A percentile compares a stretch with the other conserved stretches of the same genome.
Evolutionary conservation across 208 protist genomes (phyloP).

Genomic region (Trypanosoma vivax): DNA sequence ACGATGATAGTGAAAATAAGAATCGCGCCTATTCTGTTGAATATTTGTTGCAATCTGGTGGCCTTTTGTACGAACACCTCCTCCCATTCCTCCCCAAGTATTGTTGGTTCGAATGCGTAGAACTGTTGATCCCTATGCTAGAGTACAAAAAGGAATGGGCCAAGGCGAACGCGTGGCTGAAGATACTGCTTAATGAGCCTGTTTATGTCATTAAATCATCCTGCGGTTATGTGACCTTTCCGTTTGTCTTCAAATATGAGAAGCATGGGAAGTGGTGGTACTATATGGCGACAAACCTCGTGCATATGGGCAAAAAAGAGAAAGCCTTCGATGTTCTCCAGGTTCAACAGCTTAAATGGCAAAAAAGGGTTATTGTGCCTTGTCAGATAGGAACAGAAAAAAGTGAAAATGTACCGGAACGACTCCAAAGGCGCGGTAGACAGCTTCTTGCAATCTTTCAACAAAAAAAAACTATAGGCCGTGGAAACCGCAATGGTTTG

Average conservation of each 20-base stretch:
- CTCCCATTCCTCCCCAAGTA: constrained; percentile 65
- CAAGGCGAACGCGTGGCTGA: constrained; percentile 57
- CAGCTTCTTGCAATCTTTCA: constrained; percentile 59
- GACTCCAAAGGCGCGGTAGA: constrained; percentile 54
- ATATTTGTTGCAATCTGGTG: constrained; percentile 31
- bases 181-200: constrained; percentile 44
- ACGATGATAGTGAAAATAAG: neutral
- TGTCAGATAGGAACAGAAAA: neutral
- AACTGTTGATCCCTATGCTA: constrained; percentile 50
- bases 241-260: constrained; percentile 46
- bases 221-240: constrained; percentile 22
- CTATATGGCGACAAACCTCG: constrained; percentile 53
- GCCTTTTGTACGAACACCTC: constrained; percentile 51
- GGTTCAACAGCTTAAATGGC: constrained; percentile 29
- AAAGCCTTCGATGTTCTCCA: constrained; percentile 45
- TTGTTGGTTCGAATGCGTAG: constrained; percentile 58
- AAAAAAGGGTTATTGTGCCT: constrained; percentile 3
- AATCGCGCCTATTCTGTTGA: constrained; percentile 4
- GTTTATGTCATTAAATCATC: constrained; percentile 29
- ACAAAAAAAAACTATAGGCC: neutral
- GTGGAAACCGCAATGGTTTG: neutral
- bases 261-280: constrained; percentile 62
- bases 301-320: constrained; percentile 35
- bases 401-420: constrained; percentile 20
- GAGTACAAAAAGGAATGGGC: constrained; percentile 44